Base-by-base conservation (phyloP, 768 basidiomycete species). In the Mycena rebaudengoi region DNA sequence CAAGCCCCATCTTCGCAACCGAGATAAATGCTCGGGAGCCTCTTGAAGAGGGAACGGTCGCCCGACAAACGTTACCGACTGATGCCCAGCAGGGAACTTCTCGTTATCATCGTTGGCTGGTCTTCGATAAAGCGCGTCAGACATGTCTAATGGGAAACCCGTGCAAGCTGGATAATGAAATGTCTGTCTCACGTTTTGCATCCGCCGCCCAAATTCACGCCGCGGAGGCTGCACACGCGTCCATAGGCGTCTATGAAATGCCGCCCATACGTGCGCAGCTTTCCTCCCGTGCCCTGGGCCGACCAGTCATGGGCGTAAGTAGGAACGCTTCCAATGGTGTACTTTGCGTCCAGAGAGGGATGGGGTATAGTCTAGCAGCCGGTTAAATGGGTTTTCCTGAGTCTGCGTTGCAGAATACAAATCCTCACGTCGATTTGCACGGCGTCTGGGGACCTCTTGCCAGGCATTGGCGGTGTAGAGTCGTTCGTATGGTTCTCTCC, bases 11-110 rank as follows among this genome's bases (percentile, higher is more conserved):
- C 93, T 80, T 44, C 92, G 80, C 35, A 97, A 76, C 48, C 95
- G 82, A 5, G 90, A 82, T 71, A 95, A 89, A 70, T 96, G 94
- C 57, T 92, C 89, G 29, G 86, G 91, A 0, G 97, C 96, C 65
- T 99, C 92, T 44, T 90, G 87, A 2, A 99, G 79, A 11, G 96
- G 91, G 74, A 98, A 98, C 1, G 98, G 98, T 20, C 95, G 81
- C 12, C 92, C 92, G 25, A 97, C 91, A 74, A 98, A 99, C 0
- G 91, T 93, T 3, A 95, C 88, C 2, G 79, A 75, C 48, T 85
- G 79, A 55, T 86, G 86, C 35, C 87, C 82, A 3, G 83, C 83
- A 41, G 91, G 93, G 69, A 94, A 95, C 2, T 80, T 77, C 56
- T 83, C 83, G 58, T 91, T 84, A 52, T 90, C 82, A 69, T 91